Evolutionary conservation across 164 flowering plant species (phyloP), one percentile per base, ranked within the genome.

Genomic region (Warburgia ugandensis): DNA sequence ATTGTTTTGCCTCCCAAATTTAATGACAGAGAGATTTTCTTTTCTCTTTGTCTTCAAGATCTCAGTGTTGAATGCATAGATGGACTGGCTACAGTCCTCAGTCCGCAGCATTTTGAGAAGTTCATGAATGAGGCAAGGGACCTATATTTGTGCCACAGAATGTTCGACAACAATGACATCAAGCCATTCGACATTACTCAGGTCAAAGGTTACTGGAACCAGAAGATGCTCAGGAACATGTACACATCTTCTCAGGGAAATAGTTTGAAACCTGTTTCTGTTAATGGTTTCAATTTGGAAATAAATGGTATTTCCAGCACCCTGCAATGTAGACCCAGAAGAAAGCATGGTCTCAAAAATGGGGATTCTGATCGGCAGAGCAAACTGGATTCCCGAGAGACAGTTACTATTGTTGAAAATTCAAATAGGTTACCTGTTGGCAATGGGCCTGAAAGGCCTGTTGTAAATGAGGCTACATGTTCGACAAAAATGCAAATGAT

Each of bases 21-120:
- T 76, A 77, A 73, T 80, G 91, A 79, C 81, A 77, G 86, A 74
- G 97, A 90, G 84, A 70, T 90, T 79, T 86, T 82, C 82, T 86
- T 73, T 75, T 80, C 97, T 82, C 91, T 72, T 71, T 84, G 82
- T 75, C 86, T 77, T 75, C 97, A 90, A 84, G 84, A 79, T 82
- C 81, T 90, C 70, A 82, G 81, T 47, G 71, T 84, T 36, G 97
- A 90, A 66, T 90, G 97, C 81, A 75, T 90, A 53, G 95, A 90
- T 90, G 95, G 95, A 60, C 50, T 83, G 56, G 91, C 91, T 47
- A 70, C 82, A 11, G 83, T 90, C 43, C 85, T 90, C 58, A 73
- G 78, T 65, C 86, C 86, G 33, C 76, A 70, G 61, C 94, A 90
- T 66, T 86, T 68, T 45, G 70, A 77, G 61, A 84, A 75, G 56